A percentile compares a stretch with the other conserved stretches of the same genome.
phyloP scores from a whole-genome alignment of 331 rosid species.

The Saraca asoca region DNA sequence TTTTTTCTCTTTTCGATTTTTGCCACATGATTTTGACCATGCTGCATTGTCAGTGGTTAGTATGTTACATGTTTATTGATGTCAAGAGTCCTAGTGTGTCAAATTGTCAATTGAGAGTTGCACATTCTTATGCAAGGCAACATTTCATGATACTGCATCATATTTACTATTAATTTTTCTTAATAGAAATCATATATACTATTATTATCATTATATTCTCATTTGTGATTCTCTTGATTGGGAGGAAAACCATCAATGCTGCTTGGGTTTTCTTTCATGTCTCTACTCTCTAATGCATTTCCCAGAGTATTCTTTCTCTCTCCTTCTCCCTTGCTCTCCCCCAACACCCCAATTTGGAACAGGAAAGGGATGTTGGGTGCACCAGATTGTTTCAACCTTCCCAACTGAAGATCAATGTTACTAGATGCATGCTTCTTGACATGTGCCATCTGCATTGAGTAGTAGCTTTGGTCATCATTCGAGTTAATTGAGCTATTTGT shows the following conservation, averaged over 20 bases:
- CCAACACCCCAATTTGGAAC: not conserved
- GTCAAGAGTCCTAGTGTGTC: slow-evolving; percentile 7
- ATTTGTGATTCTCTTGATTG: slow-evolving; percentile 21
- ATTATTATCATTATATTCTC: not conserved
- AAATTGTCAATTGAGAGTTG: not conserved
- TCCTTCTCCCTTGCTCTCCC: not conserved
- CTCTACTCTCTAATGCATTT: slow-evolving; percentile 3
- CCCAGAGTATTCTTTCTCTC: slow-evolving; percentile 9
- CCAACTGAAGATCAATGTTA: no score
- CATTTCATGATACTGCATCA: slow-evolving; percentile 18
- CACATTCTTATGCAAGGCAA: not conserved
- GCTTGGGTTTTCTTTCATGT: not conserved
- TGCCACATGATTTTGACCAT: slow-evolving; percentile 5
- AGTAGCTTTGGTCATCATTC: no score
- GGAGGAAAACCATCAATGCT: slow-evolving; percentile 8
- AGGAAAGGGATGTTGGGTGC: slow-evolving; percentile 5
- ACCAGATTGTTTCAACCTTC: no score
- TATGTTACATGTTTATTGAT: slow-evolving; percentile 26
- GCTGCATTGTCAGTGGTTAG: not conserved
- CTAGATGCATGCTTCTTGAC: no score
- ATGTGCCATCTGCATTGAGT: no score
- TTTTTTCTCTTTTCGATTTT: slow-evolving; percentile 19
- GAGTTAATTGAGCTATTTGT: not conserved
- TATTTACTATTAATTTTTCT: no score
- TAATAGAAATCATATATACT: not conserved